phyloP scores from a whole-genome alignment of 2,329 filamentous ascomycete genomes.

The Aspergillus cejpii region DNA sequence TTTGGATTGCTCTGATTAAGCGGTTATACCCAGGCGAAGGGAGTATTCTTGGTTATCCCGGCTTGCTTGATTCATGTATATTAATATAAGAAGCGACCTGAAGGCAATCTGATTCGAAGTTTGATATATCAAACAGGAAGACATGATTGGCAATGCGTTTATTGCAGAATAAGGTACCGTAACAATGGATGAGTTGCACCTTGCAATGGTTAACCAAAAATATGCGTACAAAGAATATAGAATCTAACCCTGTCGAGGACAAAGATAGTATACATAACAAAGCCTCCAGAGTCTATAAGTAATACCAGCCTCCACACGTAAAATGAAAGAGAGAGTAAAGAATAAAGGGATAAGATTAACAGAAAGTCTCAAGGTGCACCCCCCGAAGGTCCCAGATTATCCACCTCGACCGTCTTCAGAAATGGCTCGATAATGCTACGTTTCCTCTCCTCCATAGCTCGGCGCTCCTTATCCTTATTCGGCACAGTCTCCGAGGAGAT shows the following conservation, averaged over 20 bases:
- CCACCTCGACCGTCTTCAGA: conserved; percentile 41
- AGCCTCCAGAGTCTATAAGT: background rate
- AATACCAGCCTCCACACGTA: background rate
- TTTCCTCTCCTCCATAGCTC: conserved; percentile 57
- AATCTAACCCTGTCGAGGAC: background rate
- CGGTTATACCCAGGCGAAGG: too few species aligned
- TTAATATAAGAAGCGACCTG: background rate
- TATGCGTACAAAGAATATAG: background rate
- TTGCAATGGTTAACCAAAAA: background rate
- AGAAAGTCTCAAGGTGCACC: conserved; percentile 13
- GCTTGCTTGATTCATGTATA: background rate
- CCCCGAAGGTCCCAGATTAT: conserved; percentile 31
- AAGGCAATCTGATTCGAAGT: too few species aligned
- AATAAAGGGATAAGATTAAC: background rate
- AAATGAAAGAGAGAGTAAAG: background rate
- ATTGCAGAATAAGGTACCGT: background rate
- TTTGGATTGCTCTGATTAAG: too few species aligned
- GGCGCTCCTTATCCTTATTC: conserved; percentile 53
- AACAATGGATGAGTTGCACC: too few species aligned
- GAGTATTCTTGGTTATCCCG: too few species aligned
- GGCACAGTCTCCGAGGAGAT: conserved; percentile 47
- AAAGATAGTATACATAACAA: background rate
- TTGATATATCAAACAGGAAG: too few species aligned
- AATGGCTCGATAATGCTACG: conserved; percentile 65
- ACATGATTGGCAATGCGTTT: background rate